Base-by-base conservation (phyloP, 371 early-diverging fungal species). In the Phascolomyces articulosus region DNA sequence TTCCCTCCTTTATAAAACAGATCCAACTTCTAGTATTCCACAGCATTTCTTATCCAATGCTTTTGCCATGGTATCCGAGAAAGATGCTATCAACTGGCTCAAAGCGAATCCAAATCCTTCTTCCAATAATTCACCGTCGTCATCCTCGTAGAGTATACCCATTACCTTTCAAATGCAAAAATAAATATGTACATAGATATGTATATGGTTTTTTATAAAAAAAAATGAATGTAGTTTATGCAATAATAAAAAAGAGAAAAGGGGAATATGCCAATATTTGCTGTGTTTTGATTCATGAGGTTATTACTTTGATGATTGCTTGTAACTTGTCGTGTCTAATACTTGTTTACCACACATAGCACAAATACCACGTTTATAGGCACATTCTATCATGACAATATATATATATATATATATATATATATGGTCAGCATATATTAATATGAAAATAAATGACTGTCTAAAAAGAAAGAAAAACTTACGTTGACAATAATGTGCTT, bases 291-390 rank as follows among this genome's bases (percentile, higher is more conserved):
- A n/a, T n/a, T 18, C 20, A 34, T 40, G 40, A 13, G 28, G 13
- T 16, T 13, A 49, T 68, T 72, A 87, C 63, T 86, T 87, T 26
- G 83, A 67, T 11, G 83, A 78, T 71, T 89, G 90, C 62, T 87
- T 90, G 72, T 90, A 89, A 56, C 68, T 73, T 11, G 66, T 82
- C 15, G 83, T 83, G 74, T 92, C 90, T 8, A 90, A 65, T 13
- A 92, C 80, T 62, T 89, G 84, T 49, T 86, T 86, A 18, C 93
- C 93, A 71, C 93, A 92, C 86, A 92, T 90, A 9, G 90, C 87
- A 68, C 93, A 92, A 41, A 91, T 87, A 55, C 91, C 93, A 59
- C 87, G 83, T 67, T 91, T 89, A 60, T 90, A 89, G 3, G 89
- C 82, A 58, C 90, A 89, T 20, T 72, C 82, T 84, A 69, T 13